Evolutionary conservation across 352 stramenopile genomes (phyloP), one percentile per base, ranked within the genome.

Genomic region (Hyaloperonospora brassicae): DNA sequence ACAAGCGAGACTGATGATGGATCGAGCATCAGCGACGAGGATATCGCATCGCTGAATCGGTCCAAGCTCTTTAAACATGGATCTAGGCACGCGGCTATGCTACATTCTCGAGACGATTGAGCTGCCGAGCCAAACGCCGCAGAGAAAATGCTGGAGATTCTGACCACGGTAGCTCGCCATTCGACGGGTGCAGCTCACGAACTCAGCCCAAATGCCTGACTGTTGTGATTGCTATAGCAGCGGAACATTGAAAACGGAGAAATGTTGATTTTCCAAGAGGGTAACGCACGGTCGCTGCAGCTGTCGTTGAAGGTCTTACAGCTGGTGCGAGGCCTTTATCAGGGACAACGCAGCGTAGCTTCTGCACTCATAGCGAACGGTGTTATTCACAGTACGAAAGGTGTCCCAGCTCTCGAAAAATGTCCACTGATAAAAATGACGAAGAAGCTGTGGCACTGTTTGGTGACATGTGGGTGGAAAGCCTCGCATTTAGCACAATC

Each of bases 61-160:
- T 86, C 0, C 78, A 88, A 55, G 78, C 64, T 7, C 58, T 6
- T 47, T 86, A 3, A 59, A 68, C 31, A 87, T 84, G 70, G 74
- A 86, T 52, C n/a, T 88, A 27, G 64, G 35, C 5, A 68, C 70
- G 2, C 73, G 78, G 0, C 43, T 87, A 22, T 57, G 66, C 11
- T 85, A 78, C 46, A 70, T 87, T 41, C 52, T 87, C 9, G 66
- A 76, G 24, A 70, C 50, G 1, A 69, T 83, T 39, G 56, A 78
- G 43, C 52, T 86, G 17, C 68, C 63, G 0, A 68, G 76, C 38
- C 59, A 52, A 44, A 59, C 22, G 59, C 66, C 5, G 64, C 55
- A 0, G 70, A 73, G 49, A 79, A 82, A 50, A 70, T 88, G 46
- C 61, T 88, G 4, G 78, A 86, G n/a, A 79, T 88, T 5, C 40